Evolutionary conservation across 208 protist genomes (phyloP).

Genomic region (Tritrichomonas musculus): DNA sequence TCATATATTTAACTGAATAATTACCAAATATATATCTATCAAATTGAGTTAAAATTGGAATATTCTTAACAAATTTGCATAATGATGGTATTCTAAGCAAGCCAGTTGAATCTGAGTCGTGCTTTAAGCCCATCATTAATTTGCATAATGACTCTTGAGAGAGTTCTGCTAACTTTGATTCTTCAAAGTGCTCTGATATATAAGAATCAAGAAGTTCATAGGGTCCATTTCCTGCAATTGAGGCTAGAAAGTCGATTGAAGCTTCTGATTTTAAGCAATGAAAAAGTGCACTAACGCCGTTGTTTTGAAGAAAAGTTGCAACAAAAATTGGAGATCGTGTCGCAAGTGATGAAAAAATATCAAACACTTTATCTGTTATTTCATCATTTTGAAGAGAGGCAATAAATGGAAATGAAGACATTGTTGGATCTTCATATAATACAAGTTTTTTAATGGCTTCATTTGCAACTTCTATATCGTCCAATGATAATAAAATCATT

Average conservation of each 20-base stretch:
- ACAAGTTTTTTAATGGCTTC: background rate
- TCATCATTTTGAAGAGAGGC: background rate
- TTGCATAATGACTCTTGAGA: background rate
- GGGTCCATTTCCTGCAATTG: background rate
- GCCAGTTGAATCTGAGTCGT: background rate
- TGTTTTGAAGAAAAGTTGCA: background rate
- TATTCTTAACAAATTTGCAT: background rate
- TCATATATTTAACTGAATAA: background rate
- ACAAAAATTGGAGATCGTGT: background rate
- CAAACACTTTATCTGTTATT: background rate
- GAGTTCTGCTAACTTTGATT: background rate
- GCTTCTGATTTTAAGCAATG: background rate
- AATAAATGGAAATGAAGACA: background rate
- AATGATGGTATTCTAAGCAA: background rate
- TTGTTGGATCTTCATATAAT: background rate
- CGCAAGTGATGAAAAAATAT: background rate
- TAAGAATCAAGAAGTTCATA: background rate
- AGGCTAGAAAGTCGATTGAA: background rate
- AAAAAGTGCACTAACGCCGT: background rate
- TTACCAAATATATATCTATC: background rate
- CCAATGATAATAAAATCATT: too few species aligned
- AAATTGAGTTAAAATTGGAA: background rate
- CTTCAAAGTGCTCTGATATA: background rate
- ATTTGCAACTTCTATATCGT: too few species aligned
- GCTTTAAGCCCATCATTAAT: background rate